Conservation (phyloP, 2,329 filamentous ascomycete genomes). For the Cladosporium halotolerans region DNA sequence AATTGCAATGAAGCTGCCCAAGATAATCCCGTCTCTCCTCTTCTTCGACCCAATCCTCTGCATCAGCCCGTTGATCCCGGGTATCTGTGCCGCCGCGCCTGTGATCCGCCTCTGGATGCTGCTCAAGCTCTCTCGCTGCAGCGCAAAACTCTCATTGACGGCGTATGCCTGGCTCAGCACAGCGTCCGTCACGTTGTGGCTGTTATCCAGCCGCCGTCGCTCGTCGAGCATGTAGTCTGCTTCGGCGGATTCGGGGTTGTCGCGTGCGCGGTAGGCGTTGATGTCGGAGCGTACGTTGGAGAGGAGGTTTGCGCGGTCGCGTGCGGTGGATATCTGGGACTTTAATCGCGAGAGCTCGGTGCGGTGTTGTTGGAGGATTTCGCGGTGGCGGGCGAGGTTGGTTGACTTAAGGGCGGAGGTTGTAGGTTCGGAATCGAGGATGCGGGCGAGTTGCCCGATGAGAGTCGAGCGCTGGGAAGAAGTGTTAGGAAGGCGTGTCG, state of each 20-base stretch:
- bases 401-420: slow-evolving; percentile 95
- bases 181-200: slow-evolving; percentile 80
- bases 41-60: slow-evolving; percentile 90
- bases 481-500: slow-evolving; percentile 10
- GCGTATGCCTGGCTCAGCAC: slow-evolving; percentile 95
- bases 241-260: slow-evolving; percentile 73
- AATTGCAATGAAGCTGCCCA: slow-evolving; percentile 84
- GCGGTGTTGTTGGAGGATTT: slow-evolving; percentile 81
- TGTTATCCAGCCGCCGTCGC: slow-evolving; percentile 76
- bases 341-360: slow-evolving; percentile 74
- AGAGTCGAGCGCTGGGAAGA: slow-evolving; percentile 67
- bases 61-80: slow-evolving; percentile 87
- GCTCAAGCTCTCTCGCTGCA: slow-evolving; percentile 80
- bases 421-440: slow-evolving; percentile 89
- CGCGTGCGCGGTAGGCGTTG: slow-evolving; percentile 66
- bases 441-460: slow-evolving; percentile 73
- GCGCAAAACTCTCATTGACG: slow-evolving; percentile 81
- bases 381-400: slow-evolving; percentile 84
- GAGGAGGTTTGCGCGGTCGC: slow-evolving; percentile 83
- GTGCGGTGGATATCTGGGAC: slow-evolving; percentile 65
- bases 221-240: slow-evolving; percentile 97
- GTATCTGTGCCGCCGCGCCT: slow-evolving; percentile 80
- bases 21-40: slow-evolving; percentile 87
- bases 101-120: slow-evolving; percentile 90
- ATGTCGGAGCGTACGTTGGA: slow-evolving; percentile 90